Evolutionary conservation across 805 yeast species (phyloP), one percentile per base, ranked within the genome.

Genomic region (Ogataea pini): DNA sequence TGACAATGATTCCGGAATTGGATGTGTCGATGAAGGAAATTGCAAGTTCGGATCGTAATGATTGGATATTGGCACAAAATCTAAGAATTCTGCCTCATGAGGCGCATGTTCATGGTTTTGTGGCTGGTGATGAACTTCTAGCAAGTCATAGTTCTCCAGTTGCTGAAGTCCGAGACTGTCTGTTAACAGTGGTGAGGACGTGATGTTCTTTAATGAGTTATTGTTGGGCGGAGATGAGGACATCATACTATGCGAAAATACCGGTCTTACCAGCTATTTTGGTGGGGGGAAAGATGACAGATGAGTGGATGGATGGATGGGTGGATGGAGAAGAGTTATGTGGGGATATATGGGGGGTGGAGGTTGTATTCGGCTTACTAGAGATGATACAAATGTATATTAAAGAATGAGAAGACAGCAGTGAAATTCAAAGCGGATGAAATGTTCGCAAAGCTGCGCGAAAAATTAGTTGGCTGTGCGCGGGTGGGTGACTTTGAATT

Each of bases 161-260:
- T 49, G 31, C n/a, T 58, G 65, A 13, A 57, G 33, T 8, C 55
- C 41, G 22, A 62, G 51, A 24, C 48, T 39, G 22, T 60, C 64
- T 12, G 48, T 39, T 22, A 53, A 44, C 25, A 61, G 42, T 5
- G 65, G 64, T 3, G 67, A 56, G 10, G 68, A 60, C 7, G 58
- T 48, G 14, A 61, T 19, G 42, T 48, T 47, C 27, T 52, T 51
- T 31, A 57, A 52, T 12, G 58, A 52, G 17, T 56, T 48, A 24
- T 51, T 42, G 45, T 54, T 56, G 41, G 63, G 67, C 42, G 70
- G 70, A 39, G 69, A 64, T 55, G 70, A 65, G 48, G 70, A 63
- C 70, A 65, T 65, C 70, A 65, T 65, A 33, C 28, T 55, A 51
- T 25, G 22, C 36, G 44, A 27, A 10, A 8, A n/a, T 33, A 45